A percentile compares a stretch with the other conserved stretches of the same genome.
These are phyloP conservation scores for Mycena vitilis DNA, from an alignment of 768 basidiomycete genomes.

Conservation along the genomic window DNA sequence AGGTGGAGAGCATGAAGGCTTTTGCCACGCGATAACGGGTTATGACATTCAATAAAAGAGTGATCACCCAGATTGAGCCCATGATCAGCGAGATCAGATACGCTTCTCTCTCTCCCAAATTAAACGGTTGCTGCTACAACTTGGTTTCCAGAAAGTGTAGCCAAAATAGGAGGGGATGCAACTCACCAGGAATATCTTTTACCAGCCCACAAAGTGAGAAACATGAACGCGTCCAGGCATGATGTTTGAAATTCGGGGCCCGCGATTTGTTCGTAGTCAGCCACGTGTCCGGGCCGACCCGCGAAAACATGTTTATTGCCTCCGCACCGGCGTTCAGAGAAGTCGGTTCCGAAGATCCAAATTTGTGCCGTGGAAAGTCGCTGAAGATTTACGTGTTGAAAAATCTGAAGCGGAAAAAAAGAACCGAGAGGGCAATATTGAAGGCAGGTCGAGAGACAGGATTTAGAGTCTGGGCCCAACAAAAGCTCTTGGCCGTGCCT, in stretches of 20 bases:
- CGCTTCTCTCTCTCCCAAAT: neutral
- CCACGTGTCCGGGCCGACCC: slow-evolving; percentile 20
- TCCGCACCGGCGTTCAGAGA: slow-evolving; percentile 12
- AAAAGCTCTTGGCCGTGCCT: too few relatives aligned
- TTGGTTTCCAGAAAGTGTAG: neutral
- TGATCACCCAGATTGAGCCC: slow-evolving; percentile 15
- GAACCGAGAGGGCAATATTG: neutral
- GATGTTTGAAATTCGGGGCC: slow-evolving; percentile 4
- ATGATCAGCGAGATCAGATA: neutral
- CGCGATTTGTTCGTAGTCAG: slow-evolving; percentile 13
- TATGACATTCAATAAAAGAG: slow-evolving; percentile 18
- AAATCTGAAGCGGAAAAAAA: too few relatives aligned
- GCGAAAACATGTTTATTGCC: slow-evolving; percentile 2
- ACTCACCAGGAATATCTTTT: neutral
- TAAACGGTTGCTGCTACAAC: neutral
- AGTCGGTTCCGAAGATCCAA: slow-evolving; percentile 16
- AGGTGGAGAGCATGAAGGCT: slow-evolving; percentile 12
- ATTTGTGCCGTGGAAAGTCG: neutral
- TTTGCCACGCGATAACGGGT: slow-evolving; percentile 26
- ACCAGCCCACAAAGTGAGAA: neutral
- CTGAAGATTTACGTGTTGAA: neutral
- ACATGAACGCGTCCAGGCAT: neutral
- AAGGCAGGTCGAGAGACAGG: too few relatives aligned
- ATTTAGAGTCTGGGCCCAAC: too few relatives aligned
- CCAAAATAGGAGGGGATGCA: neutral